A percentile compares a stretch with the other conserved stretches of the same genome.
Evolutionary conservation across 2,329 filamentous ascomycete species (phyloP).

Genomic region (Coniochaeta sp.): DNA sequence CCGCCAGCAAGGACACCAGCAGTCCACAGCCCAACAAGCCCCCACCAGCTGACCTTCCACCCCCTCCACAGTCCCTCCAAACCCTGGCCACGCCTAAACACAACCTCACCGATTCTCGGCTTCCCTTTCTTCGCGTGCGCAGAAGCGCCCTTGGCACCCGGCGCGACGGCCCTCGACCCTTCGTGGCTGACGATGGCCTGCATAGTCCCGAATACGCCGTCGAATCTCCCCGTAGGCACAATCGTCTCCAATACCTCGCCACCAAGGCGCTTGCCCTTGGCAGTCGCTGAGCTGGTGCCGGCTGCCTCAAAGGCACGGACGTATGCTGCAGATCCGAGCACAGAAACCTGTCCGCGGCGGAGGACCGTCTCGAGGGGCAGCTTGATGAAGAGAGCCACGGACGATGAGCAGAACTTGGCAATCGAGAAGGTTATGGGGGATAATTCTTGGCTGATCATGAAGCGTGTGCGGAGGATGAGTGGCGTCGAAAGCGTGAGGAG

Average conservation of each 20-base stretch:
- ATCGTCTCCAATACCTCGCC: constrained; percentile 56
- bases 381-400: constrained; percentile 74
- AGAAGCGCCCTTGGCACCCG: constrained; percentile 19
- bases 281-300: not conserved
- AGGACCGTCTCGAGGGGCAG: constrained; percentile 89
- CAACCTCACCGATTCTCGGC: constrained; percentile 28
- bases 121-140: constrained; percentile 20
- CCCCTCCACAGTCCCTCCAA: constrained; percentile 62
- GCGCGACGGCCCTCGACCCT: constrained; percentile 47
- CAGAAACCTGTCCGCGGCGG: constrained; percentile 75
- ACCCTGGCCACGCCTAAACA: constrained; percentile 57
- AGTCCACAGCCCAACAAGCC: constrained; percentile 66
- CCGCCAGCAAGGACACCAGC: constrained; percentile 55
- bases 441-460: constrained; percentile 73
- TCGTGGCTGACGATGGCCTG: constrained; percentile 81
- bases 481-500: constrained; percentile 77
- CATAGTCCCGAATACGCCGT: constrained; percentile 86
- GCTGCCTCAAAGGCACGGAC: constrained; percentile 35
- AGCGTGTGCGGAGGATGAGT: constrained; percentile 75
- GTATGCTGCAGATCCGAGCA: constrained; percentile 50
- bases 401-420: constrained; percentile 72
- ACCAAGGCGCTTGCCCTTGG: constrained; percentile 12
- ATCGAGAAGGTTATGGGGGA: constrained; percentile 78
- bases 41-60: constrained; percentile 75
- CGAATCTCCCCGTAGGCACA: constrained; percentile 71